These are phyloP conservation scores for Dispira parvispora DNA, from an alignment of 192 early-diverging fungal genomes.

Conservation along the genomic window DNA sequence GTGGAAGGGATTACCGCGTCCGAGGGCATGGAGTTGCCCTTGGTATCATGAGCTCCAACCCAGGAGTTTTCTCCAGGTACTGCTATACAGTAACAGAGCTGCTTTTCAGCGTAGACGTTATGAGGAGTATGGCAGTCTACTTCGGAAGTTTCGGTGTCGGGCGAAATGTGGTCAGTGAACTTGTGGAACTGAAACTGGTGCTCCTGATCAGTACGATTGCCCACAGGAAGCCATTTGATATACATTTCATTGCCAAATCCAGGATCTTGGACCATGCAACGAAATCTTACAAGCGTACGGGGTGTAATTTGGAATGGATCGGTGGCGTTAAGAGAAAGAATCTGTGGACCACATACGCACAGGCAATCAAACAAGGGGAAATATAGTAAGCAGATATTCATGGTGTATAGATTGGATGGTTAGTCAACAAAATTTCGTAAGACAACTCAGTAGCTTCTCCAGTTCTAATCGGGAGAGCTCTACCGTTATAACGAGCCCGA, in stretches of 20 bases:
- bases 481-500: not conserved
- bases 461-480: not conserved
- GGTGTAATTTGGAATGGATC: not conserved
- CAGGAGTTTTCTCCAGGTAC: constrained; percentile 51
- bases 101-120: constrained; percentile 40
- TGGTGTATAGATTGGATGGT: not conserved
- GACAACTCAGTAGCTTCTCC: not conserved
- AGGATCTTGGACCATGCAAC: constrained; percentile 70
- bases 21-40: no score
- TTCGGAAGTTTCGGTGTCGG: constrained; percentile 12
- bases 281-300: constrained; percentile 40
- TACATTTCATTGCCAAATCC: constrained; percentile 45
- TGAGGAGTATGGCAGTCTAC: constrained; percentile 6
- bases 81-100: constrained; percentile 49
- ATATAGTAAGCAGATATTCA: not conserved
- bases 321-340: not conserved
- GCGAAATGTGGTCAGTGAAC: constrained; percentile 18
- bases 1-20: no score
- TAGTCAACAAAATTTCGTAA: not conserved
- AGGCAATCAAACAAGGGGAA: not conserved
- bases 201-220: not conserved
- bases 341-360: not conserved
- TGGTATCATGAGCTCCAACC: constrained; percentile 13
- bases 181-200: constrained; percentile 11
- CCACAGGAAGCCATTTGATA: constrained; percentile 4